These are phyloP conservation scores for Rhizophagus clarus DNA, from an alignment of 192 early-diverging fungal species.

Conservation along the genomic window DNA sequence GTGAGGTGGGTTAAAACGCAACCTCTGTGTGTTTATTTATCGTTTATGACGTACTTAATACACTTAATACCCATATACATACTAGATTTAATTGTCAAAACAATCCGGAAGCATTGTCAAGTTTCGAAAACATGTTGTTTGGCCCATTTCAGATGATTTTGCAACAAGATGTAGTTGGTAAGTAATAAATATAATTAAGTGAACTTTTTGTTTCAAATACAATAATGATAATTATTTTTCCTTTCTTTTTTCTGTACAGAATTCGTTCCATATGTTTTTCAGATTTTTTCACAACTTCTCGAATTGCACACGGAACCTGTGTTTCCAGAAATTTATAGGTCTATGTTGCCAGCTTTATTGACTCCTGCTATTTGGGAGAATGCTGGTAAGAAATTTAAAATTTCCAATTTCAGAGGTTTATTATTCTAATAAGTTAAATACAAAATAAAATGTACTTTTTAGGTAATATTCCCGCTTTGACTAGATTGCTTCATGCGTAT, in stretches of 20 bases:
- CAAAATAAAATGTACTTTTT: background rate
- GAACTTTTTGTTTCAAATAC: background rate
- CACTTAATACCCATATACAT: too few relatives aligned
- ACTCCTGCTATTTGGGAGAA: constrained; percentile 87
- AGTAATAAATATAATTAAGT: background rate
- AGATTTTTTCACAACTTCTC: constrained; percentile 89
- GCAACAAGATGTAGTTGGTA: constrained; percentile 72
- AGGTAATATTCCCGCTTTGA: constrained; percentile 95
- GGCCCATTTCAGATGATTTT: constrained; percentile 89
- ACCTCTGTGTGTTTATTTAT: background rate
- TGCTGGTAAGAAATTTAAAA: constrained; percentile 51
- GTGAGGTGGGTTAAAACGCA: constrained; percentile 52
- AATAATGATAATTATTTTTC: background rate
- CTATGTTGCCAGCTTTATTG: constrained; percentile 76
- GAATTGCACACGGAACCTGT: constrained; percentile 65
- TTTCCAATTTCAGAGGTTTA: background rate
- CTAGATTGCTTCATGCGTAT: constrained; percentile 85
- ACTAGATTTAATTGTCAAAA: constrained; percentile 79
- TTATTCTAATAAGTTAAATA: background rate
- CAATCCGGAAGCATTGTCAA: constrained; percentile 63
- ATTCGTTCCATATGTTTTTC: constrained; percentile 97
- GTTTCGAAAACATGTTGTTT: constrained; percentile 89
- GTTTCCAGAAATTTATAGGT: constrained; percentile 74
- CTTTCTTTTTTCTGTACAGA: constrained; percentile 48
- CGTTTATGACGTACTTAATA: background rate